Conservation (phyloP, 352 stramenopile genomes). For the Globisporangium spiculum region DNA sequence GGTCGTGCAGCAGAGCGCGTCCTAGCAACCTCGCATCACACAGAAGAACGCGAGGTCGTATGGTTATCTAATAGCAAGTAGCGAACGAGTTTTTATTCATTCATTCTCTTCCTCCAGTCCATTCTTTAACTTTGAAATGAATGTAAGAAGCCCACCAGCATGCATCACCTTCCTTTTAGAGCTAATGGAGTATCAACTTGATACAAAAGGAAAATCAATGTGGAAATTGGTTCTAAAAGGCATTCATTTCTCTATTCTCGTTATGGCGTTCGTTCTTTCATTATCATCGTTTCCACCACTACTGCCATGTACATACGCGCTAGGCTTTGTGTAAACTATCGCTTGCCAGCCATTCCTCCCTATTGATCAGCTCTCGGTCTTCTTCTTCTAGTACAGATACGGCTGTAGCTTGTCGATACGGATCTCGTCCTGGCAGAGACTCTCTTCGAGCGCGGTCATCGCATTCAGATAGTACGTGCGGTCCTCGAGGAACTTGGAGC, state of each 20-base stretch:
- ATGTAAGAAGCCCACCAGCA: background rate
- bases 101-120: background rate
- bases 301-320: background rate
- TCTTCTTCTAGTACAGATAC: constrained; percentile 60
- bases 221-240: background rate
- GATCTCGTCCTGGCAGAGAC: constrained; percentile 77
- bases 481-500: constrained; percentile 73
- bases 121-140: background rate
- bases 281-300: no score
- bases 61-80: constrained; percentile 1
- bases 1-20: background rate
- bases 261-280: background rate
- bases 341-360: no score
- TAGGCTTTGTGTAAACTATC: no score
- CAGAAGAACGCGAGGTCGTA: background rate
- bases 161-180: background rate
- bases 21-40: background rate
- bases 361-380: no score
- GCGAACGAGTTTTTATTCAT: background rate
- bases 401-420: constrained; percentile 70
- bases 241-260: background rate
- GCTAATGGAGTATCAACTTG: background rate
- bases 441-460: constrained; percentile 76
- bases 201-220: background rate
- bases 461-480: constrained; percentile 79